Conservation (phyloP, 2,329 filamentous ascomycete species). For the Graphium sp. region DNA sequence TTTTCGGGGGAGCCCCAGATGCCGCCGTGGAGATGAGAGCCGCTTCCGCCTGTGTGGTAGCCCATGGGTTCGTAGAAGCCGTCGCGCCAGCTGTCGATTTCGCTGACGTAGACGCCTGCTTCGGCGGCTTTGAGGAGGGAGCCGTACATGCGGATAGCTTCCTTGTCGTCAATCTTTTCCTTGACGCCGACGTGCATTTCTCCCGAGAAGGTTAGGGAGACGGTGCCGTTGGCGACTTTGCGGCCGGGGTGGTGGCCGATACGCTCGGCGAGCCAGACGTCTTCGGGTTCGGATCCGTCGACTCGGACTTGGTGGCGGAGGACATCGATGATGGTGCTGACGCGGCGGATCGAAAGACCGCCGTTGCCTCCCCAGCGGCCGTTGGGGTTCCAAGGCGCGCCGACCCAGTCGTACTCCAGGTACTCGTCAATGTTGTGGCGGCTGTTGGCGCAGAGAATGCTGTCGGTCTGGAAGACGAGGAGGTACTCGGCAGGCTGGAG, state of each 20-base stretch:
- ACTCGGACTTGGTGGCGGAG: constrained; percentile 27
- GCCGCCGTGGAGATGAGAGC: constrained; percentile 21
- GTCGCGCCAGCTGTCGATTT: constrained; percentile 30
- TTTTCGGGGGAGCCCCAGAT: constrained; percentile 30
- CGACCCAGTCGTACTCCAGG: constrained; percentile 34
- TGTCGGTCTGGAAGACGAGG: constrained; percentile 36
- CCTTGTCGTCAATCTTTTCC: constrained; percentile 8
- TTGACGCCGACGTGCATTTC: constrained; percentile 23
- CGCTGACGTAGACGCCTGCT: constrained; percentile 17
- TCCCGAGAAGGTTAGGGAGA: constrained; percentile 29
- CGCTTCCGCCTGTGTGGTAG: constrained; percentile 35
- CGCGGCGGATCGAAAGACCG: constrained; percentile 32
- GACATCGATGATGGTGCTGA: constrained; percentile 34
- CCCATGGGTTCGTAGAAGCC: constrained; percentile 41
- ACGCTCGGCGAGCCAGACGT: constrained; percentile 37
- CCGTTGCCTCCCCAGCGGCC: constrained; percentile 31
- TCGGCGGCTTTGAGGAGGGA: constrained; percentile 12
- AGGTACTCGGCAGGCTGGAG: constrained; percentile 34
- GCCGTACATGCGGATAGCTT: constrained; percentile 8
- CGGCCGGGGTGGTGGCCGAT: constrained; percentile 29
- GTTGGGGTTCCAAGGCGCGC: constrained; percentile 27
- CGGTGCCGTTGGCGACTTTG: constrained; percentile 32
- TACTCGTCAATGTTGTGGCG: constrained; percentile 27
- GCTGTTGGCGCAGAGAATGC: constrained; percentile 36
- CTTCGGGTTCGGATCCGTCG: constrained; percentile 29